Evolutionary conservation across 371 early-diverging fungal genomes (phyloP), one percentile per base, ranked within the genome.

Genomic region (Rhizopus delemar): DNA sequence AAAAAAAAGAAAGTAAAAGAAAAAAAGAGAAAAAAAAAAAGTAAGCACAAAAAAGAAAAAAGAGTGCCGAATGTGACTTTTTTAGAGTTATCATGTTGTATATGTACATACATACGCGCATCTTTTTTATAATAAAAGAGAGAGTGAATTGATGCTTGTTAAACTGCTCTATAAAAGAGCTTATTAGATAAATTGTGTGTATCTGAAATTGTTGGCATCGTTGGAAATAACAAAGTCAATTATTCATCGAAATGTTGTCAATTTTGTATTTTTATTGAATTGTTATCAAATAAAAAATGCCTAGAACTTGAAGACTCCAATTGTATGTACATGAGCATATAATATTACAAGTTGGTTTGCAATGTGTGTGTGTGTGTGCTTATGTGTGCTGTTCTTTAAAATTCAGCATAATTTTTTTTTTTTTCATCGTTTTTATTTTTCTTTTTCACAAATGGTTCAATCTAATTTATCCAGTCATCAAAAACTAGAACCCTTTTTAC

Each of bases 401-500:
- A 49, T 8, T 16, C 16, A 15, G 36, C 36, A 36, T 28, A 41
- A 33, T 45, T 33, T 35, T 33, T 16, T 38, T 32, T 50, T 16
- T 46, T 60, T 22, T 36, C 5, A 38, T 38, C 43, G 36, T 36
- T 36, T 11, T 36, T 36, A 2, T 45, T 12, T 22, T 22, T 22
- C 22, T 22, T 22, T 22, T 22, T 28, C 35, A 38, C 13, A 53
- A 56, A 65, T 65, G 65, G 59, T 59, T 41, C 56, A 65, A 39
- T 46, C 56, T 1, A 55, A 38, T 36, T 51, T 59, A 29, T 65
- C 65, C 8, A 59, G 60, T 6, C 63, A 63, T 15, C 76, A 78
- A 48, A 74, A 74, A n/a, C 69, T 85, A n/a, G 89, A 91, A 50
- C 81, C 89, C 3, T 91, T 84, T 65, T 69, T 93, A 9, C 73